Base-by-base conservation (phyloP, 257 asterid species). In the Catharanthus roseus region DNA sequence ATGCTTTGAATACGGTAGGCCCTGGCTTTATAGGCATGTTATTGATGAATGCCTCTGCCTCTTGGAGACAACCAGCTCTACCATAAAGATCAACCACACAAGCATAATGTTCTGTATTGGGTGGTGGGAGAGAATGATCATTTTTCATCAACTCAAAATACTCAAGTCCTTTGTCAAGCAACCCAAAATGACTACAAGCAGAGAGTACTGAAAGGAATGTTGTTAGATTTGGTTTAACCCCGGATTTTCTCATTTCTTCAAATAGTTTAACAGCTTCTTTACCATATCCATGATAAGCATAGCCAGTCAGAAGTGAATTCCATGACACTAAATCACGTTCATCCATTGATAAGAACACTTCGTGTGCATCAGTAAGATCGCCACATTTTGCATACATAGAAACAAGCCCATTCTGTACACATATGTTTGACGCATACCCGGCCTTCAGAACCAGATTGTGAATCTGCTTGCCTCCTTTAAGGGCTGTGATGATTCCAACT, bases 381-480 rank as follows among this genome's bases (percentile, higher is more conserved):
- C 93, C 91, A 71, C 96, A 87, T 74, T 85, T 82, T 56, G 89
- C 85, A 54, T 87, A 87, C 96, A 89, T 89, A 67, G 91, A 87
- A 67, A 89, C 79, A 67, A 87, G 86, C 61, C 86, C 89, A 12
- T 84, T 89, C 65, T 75, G 86, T 24, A 82, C 77, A 13, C 64
- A 45, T 24, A 85, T 24, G 58, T 77, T 80, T 8, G 66, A 68
- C 60, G 50, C 63, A 74, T 69, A 73, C 42, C 89, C 82, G 58
- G 79, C 79, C 73, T 79, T 87, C 63, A 80, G 77, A 61, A 79
- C 79, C 42, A 86, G 77, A 42, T 85, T 72, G 55, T 89, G 96
- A 63, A 70, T 75, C 62, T 84, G 86, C 71, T 72, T 79, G 18
- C 91, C 93, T 74, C 79, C 87, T 49, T 81, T 83, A 38, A 86